Evolutionary conservation across 2,329 filamentous ascomycete genomes (phyloP), one percentile per base, ranked within the genome.

Genomic region (Calonectria hongkongensis): DNA sequence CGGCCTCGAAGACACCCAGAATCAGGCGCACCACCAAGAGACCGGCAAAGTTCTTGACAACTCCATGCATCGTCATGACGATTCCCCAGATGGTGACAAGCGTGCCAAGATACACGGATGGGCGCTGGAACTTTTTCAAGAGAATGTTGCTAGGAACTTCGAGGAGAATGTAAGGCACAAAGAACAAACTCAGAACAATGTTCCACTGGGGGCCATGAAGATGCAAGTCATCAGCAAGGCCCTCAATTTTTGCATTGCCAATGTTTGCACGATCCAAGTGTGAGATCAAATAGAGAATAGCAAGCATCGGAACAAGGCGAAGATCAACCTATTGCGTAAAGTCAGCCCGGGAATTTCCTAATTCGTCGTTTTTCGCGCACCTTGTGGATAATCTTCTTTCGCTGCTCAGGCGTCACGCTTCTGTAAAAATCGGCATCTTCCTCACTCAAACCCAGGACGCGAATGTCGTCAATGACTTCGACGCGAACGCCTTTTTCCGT

Each of bases 31-130:
- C 68, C 7, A 72, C 75, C 12, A 82, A 66, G 1, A 83, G 76
- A 0, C 80, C 76, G 10, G 70, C 81, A 60, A 80, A 82, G 71
- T 80, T 80, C 2, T 75, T 56, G 9, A 82, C 80, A 12, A 83
- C 45, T 1, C 78, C 79, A 21, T 77, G 77, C 1, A 76, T 65
- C 2, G 79, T 80, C 79, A 81, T 78, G 58, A 78, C 75, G n/a
- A 81, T 58, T 41, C 78, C 79, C 80, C 80, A 88, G 12, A 88
- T 81, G 3, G 91, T 81, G 87, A 94, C 93, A 73, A 94, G 93
- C 2, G 87, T 82, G 0, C 92, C 91, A 50, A 94, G 86, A 77
- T 94, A 94, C 45, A 92, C 82, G 30, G 89, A 91, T 0, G 93
- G 93, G 0, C 89, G 86, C 27, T 72, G 79, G 75, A 93, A 85